Conservation (phyloP, 148 eudicot species). For the Heliosperma pusillum region DNA sequence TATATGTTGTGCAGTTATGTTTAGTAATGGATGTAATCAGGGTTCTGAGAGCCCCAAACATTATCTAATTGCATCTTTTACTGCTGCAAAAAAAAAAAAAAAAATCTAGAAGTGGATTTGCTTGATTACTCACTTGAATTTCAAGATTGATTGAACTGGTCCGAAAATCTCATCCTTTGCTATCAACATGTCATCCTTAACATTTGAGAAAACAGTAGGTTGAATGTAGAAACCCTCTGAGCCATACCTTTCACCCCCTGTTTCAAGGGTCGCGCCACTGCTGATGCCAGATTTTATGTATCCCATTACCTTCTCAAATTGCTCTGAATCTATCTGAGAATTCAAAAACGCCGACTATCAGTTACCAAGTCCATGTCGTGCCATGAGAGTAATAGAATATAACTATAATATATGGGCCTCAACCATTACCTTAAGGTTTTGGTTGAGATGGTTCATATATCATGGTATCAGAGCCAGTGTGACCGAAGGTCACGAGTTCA, state of each 20-base stretch:
- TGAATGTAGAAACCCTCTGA: slow-evolving; percentile 51
- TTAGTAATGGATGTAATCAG: too few relatives aligned
- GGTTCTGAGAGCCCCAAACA: too few relatives aligned
- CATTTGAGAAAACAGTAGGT: slow-evolving; percentile 62
- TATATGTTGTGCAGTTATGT: too few relatives aligned
- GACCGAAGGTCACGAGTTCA: too few relatives aligned
- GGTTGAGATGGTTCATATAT: too few relatives aligned
- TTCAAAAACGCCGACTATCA: background rate
- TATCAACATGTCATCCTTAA: slow-evolving; percentile 55
- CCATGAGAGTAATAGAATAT: background rate
- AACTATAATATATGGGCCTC: too few relatives aligned
- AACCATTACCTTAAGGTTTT: too few relatives aligned
- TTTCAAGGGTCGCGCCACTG: slow-evolving; percentile 46
- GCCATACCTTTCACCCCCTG: slow-evolving; percentile 47
- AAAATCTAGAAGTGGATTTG: background rate
- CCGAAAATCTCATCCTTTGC: slow-evolving; percentile 63
- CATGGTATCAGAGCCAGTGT: too few relatives aligned
- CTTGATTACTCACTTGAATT: slow-evolving; percentile 43
- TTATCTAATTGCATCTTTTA: too few relatives aligned
- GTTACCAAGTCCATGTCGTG: background rate
- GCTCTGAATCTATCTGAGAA: slow-evolving; percentile 46
- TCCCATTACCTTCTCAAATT: slow-evolving; percentile 48
- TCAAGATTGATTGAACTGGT: slow-evolving; percentile 56
- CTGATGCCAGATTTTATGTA: slow-evolving; percentile 48
- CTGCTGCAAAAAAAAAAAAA: too few relatives aligned